Conservation (phyloP, 192 early-diverging fungal genomes). For the Gaertneriomyces sp. region DNA sequence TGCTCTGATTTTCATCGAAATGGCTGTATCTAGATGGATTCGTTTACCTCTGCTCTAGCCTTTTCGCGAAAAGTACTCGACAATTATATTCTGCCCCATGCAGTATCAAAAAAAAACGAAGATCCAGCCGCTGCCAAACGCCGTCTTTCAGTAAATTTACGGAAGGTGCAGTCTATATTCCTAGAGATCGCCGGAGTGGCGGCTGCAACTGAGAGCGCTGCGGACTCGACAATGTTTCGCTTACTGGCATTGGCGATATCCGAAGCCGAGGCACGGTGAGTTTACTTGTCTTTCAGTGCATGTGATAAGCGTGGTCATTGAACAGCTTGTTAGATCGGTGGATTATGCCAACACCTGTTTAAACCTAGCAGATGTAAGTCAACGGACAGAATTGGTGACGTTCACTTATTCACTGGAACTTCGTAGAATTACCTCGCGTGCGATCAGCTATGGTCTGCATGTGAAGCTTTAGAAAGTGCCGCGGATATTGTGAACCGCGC, state of each 20-base stretch:
- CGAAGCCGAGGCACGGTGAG: slow-evolving; percentile 4
- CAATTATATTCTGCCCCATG: not conserved
- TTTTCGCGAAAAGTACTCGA: not conserved
- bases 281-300: not conserved
- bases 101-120: not conserved
- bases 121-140: not conserved
- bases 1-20: not conserved
- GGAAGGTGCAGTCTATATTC: slow-evolving; percentile 4
- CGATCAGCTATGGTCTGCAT: slow-evolving; percentile 16
- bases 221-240: not conserved
- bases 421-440: slow-evolving; percentile 3
- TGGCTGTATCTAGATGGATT: not conserved
- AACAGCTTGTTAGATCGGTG: not conserved
- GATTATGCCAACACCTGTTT: not conserved
- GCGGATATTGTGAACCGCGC: not conserved
- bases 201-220: not conserved
- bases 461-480: slow-evolving; percentile 8
- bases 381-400: not conserved
- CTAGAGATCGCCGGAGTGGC: slow-evolving; percentile 11
- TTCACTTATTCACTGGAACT: not conserved
- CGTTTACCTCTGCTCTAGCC: not conserved
- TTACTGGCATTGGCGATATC: slow-evolving; percentile 5
- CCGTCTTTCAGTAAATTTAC: not conserved
- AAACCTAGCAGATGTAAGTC: slow-evolving; percentile 17
- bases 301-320: not conserved